Base-by-base conservation (phyloP, 148 eudicot genomes). In the Dysphania ambrosioides region DNA sequence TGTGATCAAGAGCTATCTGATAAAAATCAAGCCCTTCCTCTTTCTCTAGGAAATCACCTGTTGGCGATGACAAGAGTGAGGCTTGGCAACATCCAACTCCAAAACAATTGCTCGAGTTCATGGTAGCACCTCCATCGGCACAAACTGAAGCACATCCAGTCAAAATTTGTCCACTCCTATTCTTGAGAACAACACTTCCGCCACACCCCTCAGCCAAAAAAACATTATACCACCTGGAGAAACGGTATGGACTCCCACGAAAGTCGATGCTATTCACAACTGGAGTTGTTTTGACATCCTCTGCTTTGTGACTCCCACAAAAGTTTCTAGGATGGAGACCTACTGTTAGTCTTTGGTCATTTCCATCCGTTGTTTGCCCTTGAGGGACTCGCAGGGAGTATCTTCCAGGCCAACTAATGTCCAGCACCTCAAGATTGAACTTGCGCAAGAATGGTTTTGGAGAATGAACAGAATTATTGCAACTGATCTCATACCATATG, bases 1-100 rank as follows among this genome's bases (percentile, higher is more conserved):
- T 32, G 12, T 34, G 16, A 49, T 27, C 3, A 58, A 73, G 68
- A 59, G 3, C 55, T 0, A 74, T 44, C 74, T 68, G 65, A 70
- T 69, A 79, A 63, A 29, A 74, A 62, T 77, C 78, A 40, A 68
- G 16, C 8, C 19, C 66, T 5, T 18, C n/a, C 1, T 11, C 55
- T 6, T 4, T 13, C 3, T 18, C 13, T 1, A 75, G 12, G 24
- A 0, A 29, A 13, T 29, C 61, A 42, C 26, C 12, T 21, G 68
- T 42, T 19, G 72, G 16, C 27, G 68, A 60, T 19, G 72, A n/a
- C 27, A 59, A 34, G 38, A 71, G 18, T 8, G 61, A n/a, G 16
- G 88, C 77, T 51, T 72, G 78, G 77, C 88, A 86, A 42, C 88
- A 86, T 58, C 78, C 75, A 42, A 63, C 80, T 23, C 88, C 88